Evolutionary conservation across 2,329 filamentous ascomycete species (phyloP), one percentile per base, ranked within the genome.

Genomic region (Tothia fuscella): DNA sequence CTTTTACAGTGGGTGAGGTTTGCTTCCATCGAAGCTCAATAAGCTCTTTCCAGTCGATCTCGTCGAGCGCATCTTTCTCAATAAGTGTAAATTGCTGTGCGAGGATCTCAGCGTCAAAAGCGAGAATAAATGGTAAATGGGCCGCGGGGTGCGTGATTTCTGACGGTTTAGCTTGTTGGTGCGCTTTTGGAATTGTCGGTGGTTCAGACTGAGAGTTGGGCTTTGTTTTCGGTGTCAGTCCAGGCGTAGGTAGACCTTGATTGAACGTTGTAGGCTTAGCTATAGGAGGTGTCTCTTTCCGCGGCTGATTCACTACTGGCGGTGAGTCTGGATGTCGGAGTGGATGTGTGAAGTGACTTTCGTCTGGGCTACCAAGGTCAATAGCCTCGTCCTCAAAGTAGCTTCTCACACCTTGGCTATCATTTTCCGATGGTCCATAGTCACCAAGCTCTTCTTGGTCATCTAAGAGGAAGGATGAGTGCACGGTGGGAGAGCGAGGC

Each of bases 21-120:
- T 86, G 76, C 55, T 83, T 85, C 82, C 84, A 89, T 38, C 76
- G 76, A 70, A 91, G 80, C 42, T 87, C 82, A 42, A 89, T 83
- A 10, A 91, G 67, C 50, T 91, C 84, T 56, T 82, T 86, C 84
- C 84, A 91, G 60, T 89, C 83, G 47, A 91, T 82, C 57, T 89
- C 84, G 50, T 86, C 83, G 17, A 91, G 66, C 1, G 83, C 84
- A 55, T 89, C 84, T 57, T 89, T 88, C 54, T 91, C 84, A 35
- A 91, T 84, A 25, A 91, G 70, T 0, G 83, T 89, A 50, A 91
- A 84, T 51, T 91, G 84, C 57, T 88, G 80, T 3, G 84, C 84
- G 20, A 91, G 68, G 3, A 80, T 66, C 50, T 85, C 78, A 5
- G 84, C 86, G 52, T 87, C 82, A 50, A 87, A 88, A 0, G 82